Base-by-base conservation (phyloP, 352 stramenopile species). In the Elongisporangium senticosum region DNA sequence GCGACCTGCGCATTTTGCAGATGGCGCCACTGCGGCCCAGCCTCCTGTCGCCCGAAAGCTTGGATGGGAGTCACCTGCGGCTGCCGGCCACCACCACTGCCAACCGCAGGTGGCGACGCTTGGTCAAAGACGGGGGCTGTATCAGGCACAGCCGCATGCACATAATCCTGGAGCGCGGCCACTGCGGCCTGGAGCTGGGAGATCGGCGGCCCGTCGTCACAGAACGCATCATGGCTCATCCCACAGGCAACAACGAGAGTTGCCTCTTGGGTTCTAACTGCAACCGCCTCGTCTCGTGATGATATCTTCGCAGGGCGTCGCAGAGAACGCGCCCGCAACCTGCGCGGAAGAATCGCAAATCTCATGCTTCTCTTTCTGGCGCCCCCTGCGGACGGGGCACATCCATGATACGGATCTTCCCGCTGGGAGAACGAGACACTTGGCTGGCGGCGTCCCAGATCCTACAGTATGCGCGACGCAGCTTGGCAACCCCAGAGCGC, bases 141-240 rank as follows among this genome's bases (percentile, higher is more conserved):
- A 43, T 52, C 40, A 48, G 24, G 63, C 10, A 76, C 58, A 6
- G 63, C 49, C 40, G 60, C 37, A 20, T 69, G 70, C 48, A 79
- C 70, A 49, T 71, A 75, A n/a, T 61, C 55, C 10, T 78, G 67
- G 10, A 79, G 68, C n/a, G 64, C 64, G 17, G 63, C 64, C 39
- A 73, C 61, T 17, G 72, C 72, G 3, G 64, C 69, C 49, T 79
- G 72, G 2, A 79, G 63, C 57, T 76, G 69, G 48, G 63, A 57
- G 59, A 81, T 69, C 33, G 69, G 69, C 33, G 72, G 69, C 8
- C 72, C 69, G 54, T 81, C 72, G 53, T 81, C 68, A 51, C 64
- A 68, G 56, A 80, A 77, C 15, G 66, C 61, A 51, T 80, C 71
- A 43, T 67, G 64, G 56, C 72, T 53, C 68, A 71, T 79, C 59